Base-by-base conservation (phyloP, 2,329 filamentous ascomycete species). In the Bertia moriformis region DNA sequence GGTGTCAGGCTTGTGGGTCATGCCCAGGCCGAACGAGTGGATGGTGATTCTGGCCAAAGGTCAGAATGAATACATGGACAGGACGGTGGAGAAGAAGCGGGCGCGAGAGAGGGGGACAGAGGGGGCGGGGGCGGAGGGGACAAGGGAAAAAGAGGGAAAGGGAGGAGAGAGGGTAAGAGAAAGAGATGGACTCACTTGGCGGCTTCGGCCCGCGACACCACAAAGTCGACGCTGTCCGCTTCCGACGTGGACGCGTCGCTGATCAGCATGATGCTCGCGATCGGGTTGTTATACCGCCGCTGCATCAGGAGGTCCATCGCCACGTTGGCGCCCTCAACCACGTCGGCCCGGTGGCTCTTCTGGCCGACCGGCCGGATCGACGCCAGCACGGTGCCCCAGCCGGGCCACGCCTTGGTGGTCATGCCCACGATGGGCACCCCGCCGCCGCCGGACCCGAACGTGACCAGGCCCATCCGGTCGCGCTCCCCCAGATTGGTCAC, bases 291-390 rank as follows among this genome's bases (percentile, higher is more conserved):
- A 49, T 88, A 85, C 62, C 93, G 94, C 49, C 91, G 78, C 60
- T 95, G 88, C 91, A 98, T 98, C 41, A 98, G 70, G 40, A 98
- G 64, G 56, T 98, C 91, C 91, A 98, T 95, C 37, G 91, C 91
- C 38, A 95, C 86, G 50, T 96, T 98, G 22, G 89, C 91, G 19
- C 91, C 91, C 55, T 98, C 91, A 2, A 98, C 89, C 13, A 96
- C 88, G 60, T 98, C 91, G 1, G 89, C 89, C 12, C 89, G 82
- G 52, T 94, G 77, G 55, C 86, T 96, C 71, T 96, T 96, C 59
- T 95, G 89, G 24, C 88, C 89, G 7, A 95, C 85, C 1, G 91
- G 89, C 46, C 87, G 81, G 50, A 98, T 93, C 0, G 86, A 88
- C 27, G 79, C 73, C 37, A 98, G 66, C 12, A 94, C 75, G 52